phyloP scores from a whole-genome alignment of 1,284 basidiomycete genomes.

The Moesziomyces sp. region DNA sequence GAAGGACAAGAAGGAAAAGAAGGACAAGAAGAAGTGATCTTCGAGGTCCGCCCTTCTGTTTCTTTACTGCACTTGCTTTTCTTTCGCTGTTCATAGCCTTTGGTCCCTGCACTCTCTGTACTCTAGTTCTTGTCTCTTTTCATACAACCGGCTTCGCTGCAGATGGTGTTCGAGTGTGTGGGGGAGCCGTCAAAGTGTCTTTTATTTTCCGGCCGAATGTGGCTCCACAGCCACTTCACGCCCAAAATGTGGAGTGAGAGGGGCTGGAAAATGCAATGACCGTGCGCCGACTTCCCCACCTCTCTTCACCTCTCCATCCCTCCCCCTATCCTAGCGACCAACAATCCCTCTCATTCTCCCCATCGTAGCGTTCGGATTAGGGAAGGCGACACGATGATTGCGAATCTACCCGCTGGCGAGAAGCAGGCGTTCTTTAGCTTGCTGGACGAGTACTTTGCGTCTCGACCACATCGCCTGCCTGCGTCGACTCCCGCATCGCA shows the following conservation, averaged over 20 bases:
- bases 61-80: neutral
- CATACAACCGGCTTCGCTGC: neutral
- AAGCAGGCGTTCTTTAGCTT: constrained; percentile 56
- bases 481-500: neutral
- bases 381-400: constrained; percentile 53
- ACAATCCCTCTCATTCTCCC: no score
- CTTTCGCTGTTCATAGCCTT: constrained; percentile 17
- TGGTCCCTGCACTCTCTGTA: constrained; percentile 19
- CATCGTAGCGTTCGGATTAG: no score
- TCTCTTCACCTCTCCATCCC: neutral
- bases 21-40: constrained; percentile 27
- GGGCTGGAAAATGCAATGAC: constrained; percentile 8
- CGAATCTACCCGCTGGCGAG: constrained; percentile 34
- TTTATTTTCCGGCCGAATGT: constrained; percentile 23
- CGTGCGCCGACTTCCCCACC: constrained; percentile 4
- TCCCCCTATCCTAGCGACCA: neutral
- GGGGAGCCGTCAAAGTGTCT: no score
- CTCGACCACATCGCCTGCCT: constrained; percentile 50
- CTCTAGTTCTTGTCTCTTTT: constrained; percentile 25
- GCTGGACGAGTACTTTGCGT: constrained; percentile 60
- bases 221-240: constrained; percentile 3
- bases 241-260: constrained; percentile 13
- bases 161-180: neutral
- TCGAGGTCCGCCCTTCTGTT: neutral
- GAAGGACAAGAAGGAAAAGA: constrained; percentile 50